Evolutionary conservation across 164 flowering plant species (phyloP).

Genomic region (Macadamia tetraphylla): DNA sequence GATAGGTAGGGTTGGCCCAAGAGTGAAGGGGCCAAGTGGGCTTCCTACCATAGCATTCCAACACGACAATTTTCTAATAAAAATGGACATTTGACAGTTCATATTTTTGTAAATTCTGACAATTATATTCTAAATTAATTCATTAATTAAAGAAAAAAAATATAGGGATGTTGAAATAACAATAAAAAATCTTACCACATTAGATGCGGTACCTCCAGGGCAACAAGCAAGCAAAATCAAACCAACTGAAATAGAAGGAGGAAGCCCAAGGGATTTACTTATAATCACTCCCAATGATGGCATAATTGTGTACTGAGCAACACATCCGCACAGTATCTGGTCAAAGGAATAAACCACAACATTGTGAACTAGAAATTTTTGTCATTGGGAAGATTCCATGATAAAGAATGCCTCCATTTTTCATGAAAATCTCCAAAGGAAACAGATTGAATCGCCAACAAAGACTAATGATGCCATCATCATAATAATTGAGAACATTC

Average conservation of each 20-base stretch:
- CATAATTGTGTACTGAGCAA: conserved; percentile 86
- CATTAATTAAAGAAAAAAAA: not conserved
- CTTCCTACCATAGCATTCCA: too few species aligned
- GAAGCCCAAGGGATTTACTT: conserved; percentile 60
- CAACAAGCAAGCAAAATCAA: conserved; percentile 75
- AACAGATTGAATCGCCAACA: not conserved
- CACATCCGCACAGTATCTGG: conserved; percentile 75
- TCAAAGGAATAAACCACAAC: not conserved
- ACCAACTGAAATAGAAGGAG: conserved; percentile 76
- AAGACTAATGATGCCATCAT: not conserved
- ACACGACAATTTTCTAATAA: not conserved
- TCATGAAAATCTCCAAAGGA: not conserved
- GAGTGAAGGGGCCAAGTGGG: too few species aligned
- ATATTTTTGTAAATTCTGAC: too few species aligned
- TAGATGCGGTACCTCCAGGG: conserved; percentile 90
- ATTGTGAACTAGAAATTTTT: not conserved
- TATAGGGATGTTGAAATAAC: not conserved
- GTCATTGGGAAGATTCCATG: not conserved
- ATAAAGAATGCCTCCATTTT: not conserved
- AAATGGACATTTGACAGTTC: not conserved
- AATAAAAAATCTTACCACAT: conserved; percentile 55
- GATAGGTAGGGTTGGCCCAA: too few species aligned
- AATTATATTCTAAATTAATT: not conserved
- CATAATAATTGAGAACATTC: not conserved
- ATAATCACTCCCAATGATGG: conserved; percentile 52